These are phyloP conservation scores for Cyamopsis tetragonoloba DNA, from an alignment of 306 rosid species.

Conservation along the genomic window DNA sequence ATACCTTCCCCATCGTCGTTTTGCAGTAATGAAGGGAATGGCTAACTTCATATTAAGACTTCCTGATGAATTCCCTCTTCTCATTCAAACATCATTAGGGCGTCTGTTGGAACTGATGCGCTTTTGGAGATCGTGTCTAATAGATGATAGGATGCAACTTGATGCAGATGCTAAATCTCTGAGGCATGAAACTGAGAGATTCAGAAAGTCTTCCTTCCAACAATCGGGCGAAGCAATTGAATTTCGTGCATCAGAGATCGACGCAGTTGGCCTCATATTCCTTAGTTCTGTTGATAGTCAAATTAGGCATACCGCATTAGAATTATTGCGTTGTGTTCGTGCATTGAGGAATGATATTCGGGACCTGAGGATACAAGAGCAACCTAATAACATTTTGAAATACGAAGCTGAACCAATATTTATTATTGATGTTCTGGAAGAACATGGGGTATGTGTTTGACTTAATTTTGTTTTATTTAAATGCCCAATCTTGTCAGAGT, in stretches of 20 bases:
- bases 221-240: conserved; percentile 73
- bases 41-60: conserved; percentile 85
- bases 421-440: conserved; percentile 93
- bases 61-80: conserved; percentile 99
- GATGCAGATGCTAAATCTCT: conserved; percentile 50
- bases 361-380: conserved; percentile 60
- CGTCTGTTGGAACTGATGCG: conserved; percentile 98
- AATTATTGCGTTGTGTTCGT: conserved; percentile 93
- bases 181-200: conserved; percentile 54
- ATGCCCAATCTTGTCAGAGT: conserved; percentile 17
- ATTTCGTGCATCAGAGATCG: conserved; percentile 89
- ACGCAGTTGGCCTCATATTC: conserved; percentile 97
- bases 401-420: conserved; percentile 94
- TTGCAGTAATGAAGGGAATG: conserved; percentile 98
- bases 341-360: conserved; percentile 90
- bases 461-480: conserved; percentile 9
- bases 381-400: conserved; percentile 58
- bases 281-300: conserved; percentile 97
- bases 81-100: conserved; percentile 92
- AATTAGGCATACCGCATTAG: conserved; percentile 91
- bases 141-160: conserved; percentile 73
- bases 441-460: conserved; percentile 76
- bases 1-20: conserved; percentile 90
- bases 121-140: conserved; percentile 94
- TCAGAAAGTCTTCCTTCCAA: conserved; percentile 72